These are phyloP conservation scores for Sordaria brevicollis DNA, from an alignment of 495 filamentous ascomycete species.

Conservation along the genomic window DNA sequence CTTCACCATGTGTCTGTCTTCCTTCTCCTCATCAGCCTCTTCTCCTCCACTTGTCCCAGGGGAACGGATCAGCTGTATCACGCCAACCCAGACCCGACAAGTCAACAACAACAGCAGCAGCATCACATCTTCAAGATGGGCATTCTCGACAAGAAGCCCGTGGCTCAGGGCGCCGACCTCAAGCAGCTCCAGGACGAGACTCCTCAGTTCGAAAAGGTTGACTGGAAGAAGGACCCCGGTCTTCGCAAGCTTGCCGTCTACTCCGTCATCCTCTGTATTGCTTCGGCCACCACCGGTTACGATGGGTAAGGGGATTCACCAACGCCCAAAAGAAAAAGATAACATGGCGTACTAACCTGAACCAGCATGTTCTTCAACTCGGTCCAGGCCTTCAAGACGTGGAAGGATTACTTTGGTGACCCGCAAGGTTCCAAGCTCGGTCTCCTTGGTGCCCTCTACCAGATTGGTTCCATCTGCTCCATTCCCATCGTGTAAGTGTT, in stretches of 20 bases:
- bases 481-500: conserved; percentile 51
- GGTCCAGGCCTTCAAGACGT: conserved; percentile 42
- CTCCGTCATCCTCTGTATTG: conserved; percentile 46
- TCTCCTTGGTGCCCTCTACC: conserved; percentile 58
- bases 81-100: conserved; percentile 1
- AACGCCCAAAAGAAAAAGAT: not conserved
- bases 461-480: conserved; percentile 52
- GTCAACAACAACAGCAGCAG: not conserved
- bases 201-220: conserved; percentile 47
- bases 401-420: conserved; percentile 40
- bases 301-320: conserved; percentile 39
- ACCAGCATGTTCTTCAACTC: conserved; percentile 47
- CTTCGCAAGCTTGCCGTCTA: conserved; percentile 53
- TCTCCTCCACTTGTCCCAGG: conserved; percentile 9
- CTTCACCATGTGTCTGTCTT: conserved; percentile 5
- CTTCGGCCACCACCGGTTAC: conserved; percentile 57
- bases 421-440: conserved; percentile 45
- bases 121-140: conserved; percentile 18
- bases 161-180: conserved; percentile 14
- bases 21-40: conserved; percentile 9
- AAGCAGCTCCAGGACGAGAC: conserved; percentile 38
- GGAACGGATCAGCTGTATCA: conserved; percentile 11
- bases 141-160: conserved; percentile 27
- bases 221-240: conserved; percentile 49
- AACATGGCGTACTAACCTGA: too few species aligned